Evolutionary conservation across 345 rosid species (phyloP), one percentile per base, ranked within the genome.

Genomic region (Brassica cretica): DNA sequence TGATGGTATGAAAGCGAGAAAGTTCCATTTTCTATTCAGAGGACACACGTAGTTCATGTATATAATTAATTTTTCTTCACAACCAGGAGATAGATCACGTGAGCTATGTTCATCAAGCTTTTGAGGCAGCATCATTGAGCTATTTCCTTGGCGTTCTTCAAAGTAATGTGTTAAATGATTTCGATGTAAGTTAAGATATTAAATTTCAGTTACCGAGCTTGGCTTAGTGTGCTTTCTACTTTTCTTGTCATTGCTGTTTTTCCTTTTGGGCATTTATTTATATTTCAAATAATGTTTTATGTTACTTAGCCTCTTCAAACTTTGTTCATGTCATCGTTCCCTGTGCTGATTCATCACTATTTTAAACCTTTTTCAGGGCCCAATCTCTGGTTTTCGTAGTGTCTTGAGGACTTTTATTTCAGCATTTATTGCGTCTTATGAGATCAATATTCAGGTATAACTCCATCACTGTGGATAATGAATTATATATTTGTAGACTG

Each of bases 391-490:
- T 73, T 89, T 88, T 80, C 91, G 86, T 71, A 88, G 93, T 84
- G 93, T 95, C 72, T 82, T 93, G 85, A 89, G 98, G 82, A 95
- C 96, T 33, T 89, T 89, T 74, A 76, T 93, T 81, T 93, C 98
- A 82, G 87, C 99, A 63, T 95, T 95, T 78, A 86, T 95, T 85
- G 99, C 99, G 8, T 90, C 98, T 10, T 95, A 93, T 72, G 99
- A 95, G 83, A 85, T 95, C 74, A 95, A 82, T 82, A 79, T 86
- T 82, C 97, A 93, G 96, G 98, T 93, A 81, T 76, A 46, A 65
- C 56, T 41, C 41, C 27, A 35, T 55, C 27, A 56, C 37, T 58
- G 39, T 55, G 61, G 49, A 64, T 49, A 1, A 70, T 44, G 25
- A 14, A 25, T 29, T 75, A 37, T 27, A 49, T 8, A 18, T 8